Evolutionary conservation across 2,329 filamentous ascomycete genomes (phyloP), one percentile per base, ranked within the genome.

Genomic region (Aureobasidium subglaciale): DNA sequence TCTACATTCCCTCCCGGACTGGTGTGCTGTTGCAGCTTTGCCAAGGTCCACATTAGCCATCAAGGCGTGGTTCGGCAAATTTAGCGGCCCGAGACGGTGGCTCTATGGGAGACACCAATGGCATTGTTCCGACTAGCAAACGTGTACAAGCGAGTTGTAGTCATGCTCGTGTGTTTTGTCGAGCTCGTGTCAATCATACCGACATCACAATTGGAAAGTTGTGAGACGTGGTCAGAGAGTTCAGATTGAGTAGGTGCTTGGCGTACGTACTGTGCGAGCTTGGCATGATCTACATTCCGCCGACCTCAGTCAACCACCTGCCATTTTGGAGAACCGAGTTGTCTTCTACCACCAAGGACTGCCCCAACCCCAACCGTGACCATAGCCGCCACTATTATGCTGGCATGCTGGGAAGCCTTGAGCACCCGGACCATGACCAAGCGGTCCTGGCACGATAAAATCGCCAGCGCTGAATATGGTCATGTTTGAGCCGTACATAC

Each of bases 311-410:
- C 42, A 34, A n/a, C 27, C 2, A 6, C 9, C 29, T 8, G 25
- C n/a, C 25, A 13, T 43, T 9, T 22, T 10, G 10, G 18, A 13
- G n/a, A 43, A 4, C n/a, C n/a, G n/a, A n/a, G n/a, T n/a, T n/a
- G n/a, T n/a, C n/a, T n/a, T 34, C 8, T 16, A 54, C 34, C 27
- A 54, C 49, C 38, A 54, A 20, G 49, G 38, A 3, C 15, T 54
- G 5, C 49, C 49, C 49, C 49, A 54, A 15, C 49, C 49, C 49
- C 38, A 54, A n/a, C 49, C 49, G 15, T 54, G 49, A 9, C 49
- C 38, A 5, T 41, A 54, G 5, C 49, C 49, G 10, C 49, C 49
- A 16, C 49, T 54, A 20, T 54, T 54, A 13, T 54, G 49, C 2
- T 43, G 34, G 22, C 49, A 54, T 34, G 49, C 49, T 15, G 49